These are phyloP conservation scores for Trametes elegans DNA, from an alignment of 768 basidiomycete species.

Conservation along the genomic window DNA sequence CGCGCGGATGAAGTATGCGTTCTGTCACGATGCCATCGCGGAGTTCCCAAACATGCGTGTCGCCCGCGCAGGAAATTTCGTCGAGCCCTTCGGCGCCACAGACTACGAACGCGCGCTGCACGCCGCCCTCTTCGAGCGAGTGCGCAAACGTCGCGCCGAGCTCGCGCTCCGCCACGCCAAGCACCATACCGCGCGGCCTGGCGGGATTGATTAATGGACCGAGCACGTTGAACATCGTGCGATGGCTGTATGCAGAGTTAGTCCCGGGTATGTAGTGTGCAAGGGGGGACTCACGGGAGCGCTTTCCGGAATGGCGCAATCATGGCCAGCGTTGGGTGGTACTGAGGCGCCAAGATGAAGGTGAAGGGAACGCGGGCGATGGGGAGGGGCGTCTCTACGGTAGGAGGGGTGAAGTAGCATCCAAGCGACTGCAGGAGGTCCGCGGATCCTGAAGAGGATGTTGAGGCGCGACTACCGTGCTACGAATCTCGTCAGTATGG, in stretches of 20 bases:
- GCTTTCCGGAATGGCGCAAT: conserved; percentile 82
- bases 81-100: conserved; percentile 91
- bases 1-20: conserved; percentile 58
- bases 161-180: conserved; percentile 82
- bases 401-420: conserved; percentile 69
- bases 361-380: conserved; percentile 77
- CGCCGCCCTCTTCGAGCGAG: conserved; percentile 69
- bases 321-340: conserved; percentile 81
- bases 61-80: conserved; percentile 93
- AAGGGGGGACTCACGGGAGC: conserved; percentile 59
- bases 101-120: conserved; percentile 85
- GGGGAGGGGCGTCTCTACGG: conserved; percentile 50
- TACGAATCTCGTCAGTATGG: conserved; percentile 29
- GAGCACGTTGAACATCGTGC: conserved; percentile 94
- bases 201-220: conserved; percentile 95
- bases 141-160: conserved; percentile 82
- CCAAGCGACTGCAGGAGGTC: conserved; percentile 86
- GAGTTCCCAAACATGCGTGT: conserved; percentile 83
- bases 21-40: conserved; percentile 64
- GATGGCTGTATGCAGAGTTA: conserved; percentile 30
- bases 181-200: conserved; percentile 80
- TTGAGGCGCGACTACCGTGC: conserved; percentile 91
- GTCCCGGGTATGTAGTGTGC: background rate
- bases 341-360: conserved; percentile 93
- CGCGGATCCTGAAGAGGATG: conserved; percentile 91